Evolutionary conservation across 2,329 filamentous ascomycete species (phyloP), one percentile per base, ranked within the genome.

Genomic region (Bipolaris cookei): DNA sequence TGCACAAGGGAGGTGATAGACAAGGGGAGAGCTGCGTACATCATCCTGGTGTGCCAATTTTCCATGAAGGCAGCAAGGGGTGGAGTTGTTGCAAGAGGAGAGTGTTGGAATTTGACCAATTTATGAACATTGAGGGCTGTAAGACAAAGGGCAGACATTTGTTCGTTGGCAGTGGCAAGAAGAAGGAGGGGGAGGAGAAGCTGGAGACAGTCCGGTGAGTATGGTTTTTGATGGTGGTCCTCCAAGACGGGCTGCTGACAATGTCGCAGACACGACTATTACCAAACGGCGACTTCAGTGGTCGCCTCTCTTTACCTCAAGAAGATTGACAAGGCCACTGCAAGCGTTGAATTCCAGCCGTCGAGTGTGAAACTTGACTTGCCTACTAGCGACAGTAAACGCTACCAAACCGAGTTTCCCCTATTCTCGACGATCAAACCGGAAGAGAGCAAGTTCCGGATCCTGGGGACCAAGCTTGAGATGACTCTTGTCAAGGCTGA

Each of bases 11-110:
- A 2, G 68, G 66, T 16, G 56, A 61, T n/a, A 64, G 74, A 16
- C 86, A 89, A 30, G 85, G 82, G 1, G 93, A 97, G 80, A 83
- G 86, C 59, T 99, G 95, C 74, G 83, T 91, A 44, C 89, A 96
- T 72, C 95, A 99, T 78, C 93, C 95, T 0, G 95, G 95, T 4
- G 86, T 85, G 20, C 91, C 95, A 21, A 89, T 99, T 65, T 99
- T 99, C 80, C 95, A 99, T 76, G 95, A 99, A 81, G 95, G 95
- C 34, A 96, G 91, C 51, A 99, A 99, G 81, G 95, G 95, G 1
- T 99, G 95, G 84, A 92, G 88, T 58, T 99, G 95, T 82, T 99
- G 95, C 81, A 98, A 98, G 85, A 84, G 92, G 69, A 86, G 92
- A 35, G 95, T 99, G 56, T 80, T 99, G 57, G 95, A 99, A 74